These are phyloP conservation scores for Dillenia turbinata DNA, from an alignment of 164 flowering plant genomes.

Conservation along the genomic window DNA sequence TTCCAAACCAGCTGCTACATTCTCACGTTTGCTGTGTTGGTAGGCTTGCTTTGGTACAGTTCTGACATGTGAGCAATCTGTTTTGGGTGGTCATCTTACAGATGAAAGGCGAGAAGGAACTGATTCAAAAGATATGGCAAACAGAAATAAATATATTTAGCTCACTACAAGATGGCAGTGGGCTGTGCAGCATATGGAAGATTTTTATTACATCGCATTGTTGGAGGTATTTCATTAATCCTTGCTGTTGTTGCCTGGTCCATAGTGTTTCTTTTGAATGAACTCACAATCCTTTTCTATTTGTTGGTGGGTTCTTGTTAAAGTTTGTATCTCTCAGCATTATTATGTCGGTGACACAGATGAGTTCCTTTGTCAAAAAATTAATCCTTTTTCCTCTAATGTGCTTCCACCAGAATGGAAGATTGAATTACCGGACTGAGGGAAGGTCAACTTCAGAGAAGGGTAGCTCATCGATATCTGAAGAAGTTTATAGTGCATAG, in stretches of 20 bases:
- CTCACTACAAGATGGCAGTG: constrained; percentile 90
- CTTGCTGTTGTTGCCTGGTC: background rate
- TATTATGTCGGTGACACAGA: background rate
- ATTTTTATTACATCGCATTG: constrained; percentile 81
- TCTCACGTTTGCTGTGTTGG: background rate
- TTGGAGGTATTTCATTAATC: constrained; percentile 58
- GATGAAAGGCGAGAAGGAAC: constrained; percentile 97
- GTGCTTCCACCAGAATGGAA: constrained; percentile 50
- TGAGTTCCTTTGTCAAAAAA: background rate
- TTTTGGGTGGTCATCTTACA: constrained; percentile 17
- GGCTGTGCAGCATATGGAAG: constrained; percentile 99
- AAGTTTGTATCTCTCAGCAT: background rate
- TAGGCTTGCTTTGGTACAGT: constrained; percentile 10
- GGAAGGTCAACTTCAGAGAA: constrained; percentile 21
- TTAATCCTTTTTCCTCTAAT: background rate
- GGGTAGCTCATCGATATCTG: constrained; percentile 7
- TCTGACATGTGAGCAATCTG: background rate
- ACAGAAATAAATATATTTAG: constrained; percentile 87
- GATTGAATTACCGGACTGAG: constrained; percentile 43
- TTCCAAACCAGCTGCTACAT: background rate
- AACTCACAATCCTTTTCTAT: background rate
- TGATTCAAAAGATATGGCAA: constrained; percentile 70
- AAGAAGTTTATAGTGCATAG: background rate
- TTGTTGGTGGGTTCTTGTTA: background rate
- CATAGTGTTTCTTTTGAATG: background rate